Evolutionary conservation across 768 basidiomycete species (phyloP).

Genomic region (Suillus luteus): DNA sequence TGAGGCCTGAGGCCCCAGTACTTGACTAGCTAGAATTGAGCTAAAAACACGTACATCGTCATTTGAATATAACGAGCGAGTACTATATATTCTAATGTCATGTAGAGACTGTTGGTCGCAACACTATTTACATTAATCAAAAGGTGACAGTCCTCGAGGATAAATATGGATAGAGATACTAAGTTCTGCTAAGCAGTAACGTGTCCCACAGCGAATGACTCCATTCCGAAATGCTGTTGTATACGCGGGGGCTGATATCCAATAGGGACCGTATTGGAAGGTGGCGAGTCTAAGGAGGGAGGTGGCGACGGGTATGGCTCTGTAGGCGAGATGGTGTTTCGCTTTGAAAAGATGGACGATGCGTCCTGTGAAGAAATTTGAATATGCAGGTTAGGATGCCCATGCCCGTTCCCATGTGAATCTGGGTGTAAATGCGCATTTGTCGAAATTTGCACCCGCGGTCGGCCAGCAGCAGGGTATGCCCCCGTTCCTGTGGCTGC

Average conservation of each 20-base stretch:
- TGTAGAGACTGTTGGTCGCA: not conserved
- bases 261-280: constrained; percentile 18
- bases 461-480: constrained; percentile 14
- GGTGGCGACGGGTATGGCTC: constrained; percentile 55
- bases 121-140: not conserved
- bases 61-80: not conserved
- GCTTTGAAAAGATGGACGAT: constrained; percentile 27
- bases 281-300: constrained; percentile 32
- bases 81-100: not conserved
- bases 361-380: constrained; percentile 22
- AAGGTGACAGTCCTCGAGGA: constrained; percentile 9
- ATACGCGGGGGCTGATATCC: constrained; percentile 14
- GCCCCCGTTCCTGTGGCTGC: constrained; percentile 31
- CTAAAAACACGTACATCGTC: constrained; percentile 1
- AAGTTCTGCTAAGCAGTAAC: constrained; percentile 19
- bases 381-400: constrained; percentile 17
- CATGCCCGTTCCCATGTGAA: not conserved
- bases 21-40: not conserved
- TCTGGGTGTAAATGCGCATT: constrained; percentile 18
- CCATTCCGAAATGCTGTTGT: constrained; percentile 5
- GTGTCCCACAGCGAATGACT: constrained; percentile 19
- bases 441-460: constrained; percentile 8
- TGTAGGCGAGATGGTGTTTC: constrained; percentile 30
- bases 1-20: not conserved
- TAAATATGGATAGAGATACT: constrained; percentile 27